A percentile compares a stretch with the other conserved stretches of the same genome.
Conservation (phyloP, 441 rosid species). For the Bruguiera hainesii region DNA sequence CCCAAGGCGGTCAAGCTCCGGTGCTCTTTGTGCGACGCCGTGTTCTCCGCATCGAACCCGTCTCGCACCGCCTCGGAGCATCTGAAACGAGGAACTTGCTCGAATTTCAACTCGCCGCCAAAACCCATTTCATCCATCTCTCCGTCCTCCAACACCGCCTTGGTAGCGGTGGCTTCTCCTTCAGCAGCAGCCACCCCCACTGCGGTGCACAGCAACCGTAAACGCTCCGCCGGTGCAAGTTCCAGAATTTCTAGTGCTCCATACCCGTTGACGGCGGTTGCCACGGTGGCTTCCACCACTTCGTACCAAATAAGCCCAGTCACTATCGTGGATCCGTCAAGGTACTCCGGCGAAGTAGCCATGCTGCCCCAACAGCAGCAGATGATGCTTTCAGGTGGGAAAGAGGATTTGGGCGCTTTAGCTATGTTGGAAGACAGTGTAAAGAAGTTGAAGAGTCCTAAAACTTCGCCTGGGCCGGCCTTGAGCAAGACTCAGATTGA, state of each 20-base stretch:
- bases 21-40: slow-evolving; percentile 88
- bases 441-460: slow-evolving; percentile 91
- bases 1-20: slow-evolving; percentile 96
- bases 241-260: slow-evolving; percentile 32
- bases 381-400: slow-evolving; percentile 90
- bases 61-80: slow-evolving; percentile 98
- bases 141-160: slow-evolving; percentile 32
- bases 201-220: slow-evolving; percentile 15
- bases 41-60: slow-evolving; percentile 98
- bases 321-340: slow-evolving; percentile 69
- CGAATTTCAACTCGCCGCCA: slow-evolving; percentile 66
- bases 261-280: slow-evolving; percentile 34
- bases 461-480: slow-evolving; percentile 67
- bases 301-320: slow-evolving; percentile 39
- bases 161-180: slow-evolving; percentile 1
- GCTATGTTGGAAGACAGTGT: slow-evolving; percentile 97
- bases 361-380: slow-evolving; percentile 51
- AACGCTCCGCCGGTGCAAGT: slow-evolving; percentile 35
- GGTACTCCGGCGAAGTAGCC: slow-evolving; percentile 51
- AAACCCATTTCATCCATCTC: slow-evolving; percentile 68
- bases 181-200: neutral
- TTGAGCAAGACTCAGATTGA: slow-evolving; percentile 81
- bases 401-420: slow-evolving; percentile 80
- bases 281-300: slow-evolving; percentile 3
- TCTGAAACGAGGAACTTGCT: slow-evolving; percentile 93